phyloP scores from a whole-genome alignment of 495 filamentous ascomycete genomes.

The Hypoxylon cercidicola region DNA sequence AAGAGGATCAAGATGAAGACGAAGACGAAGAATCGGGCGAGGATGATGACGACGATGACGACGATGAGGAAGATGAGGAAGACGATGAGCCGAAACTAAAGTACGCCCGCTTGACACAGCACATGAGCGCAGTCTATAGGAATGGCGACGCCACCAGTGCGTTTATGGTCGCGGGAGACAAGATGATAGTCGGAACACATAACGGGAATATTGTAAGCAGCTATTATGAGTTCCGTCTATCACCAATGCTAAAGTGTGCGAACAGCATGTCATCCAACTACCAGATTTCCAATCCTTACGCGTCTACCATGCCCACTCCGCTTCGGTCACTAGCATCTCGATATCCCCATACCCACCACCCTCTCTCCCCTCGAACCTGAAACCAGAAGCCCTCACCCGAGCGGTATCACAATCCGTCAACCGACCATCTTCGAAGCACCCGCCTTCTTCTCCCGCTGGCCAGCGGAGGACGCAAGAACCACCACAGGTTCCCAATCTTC shows the following conservation, averaged over 20 bases:
- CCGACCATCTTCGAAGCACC: conserved; percentile 59
- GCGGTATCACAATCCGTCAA: conserved; percentile 56
- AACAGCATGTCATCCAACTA: conserved; percentile 83
- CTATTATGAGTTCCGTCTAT: conserved; percentile 26
- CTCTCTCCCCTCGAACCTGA: conserved; percentile 62
- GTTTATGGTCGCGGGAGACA: conserved; percentile 90
- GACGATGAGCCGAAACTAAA: conserved; percentile 97
- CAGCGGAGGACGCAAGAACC: conserved; percentile 59
- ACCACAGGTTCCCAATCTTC: conserved; percentile 68
- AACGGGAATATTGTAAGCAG: conserved; percentile 93
- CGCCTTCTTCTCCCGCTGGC: conserved; percentile 61
- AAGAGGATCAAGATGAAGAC: conserved; percentile 55
- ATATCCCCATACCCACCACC: conserved; percentile 91
- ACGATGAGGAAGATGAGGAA: conserved; percentile 83
- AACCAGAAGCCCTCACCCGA: conserved; percentile 61
- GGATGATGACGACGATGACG: conserved; percentile 56
- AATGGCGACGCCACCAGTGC: conserved; percentile 94
- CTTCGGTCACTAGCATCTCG: conserved; percentile 87
- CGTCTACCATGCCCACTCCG: conserved; percentile 89
- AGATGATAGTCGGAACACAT: conserved; percentile 97
- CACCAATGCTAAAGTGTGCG: conserved; percentile 8
- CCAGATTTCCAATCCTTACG: conserved; percentile 81
- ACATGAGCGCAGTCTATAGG: conserved; percentile 82
- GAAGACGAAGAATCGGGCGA: conserved; percentile 37
- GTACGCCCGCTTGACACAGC: conserved; percentile 84